phyloP scores from a whole-genome alignment of 805 yeast species.

The Ogataea neopini region DNA sequence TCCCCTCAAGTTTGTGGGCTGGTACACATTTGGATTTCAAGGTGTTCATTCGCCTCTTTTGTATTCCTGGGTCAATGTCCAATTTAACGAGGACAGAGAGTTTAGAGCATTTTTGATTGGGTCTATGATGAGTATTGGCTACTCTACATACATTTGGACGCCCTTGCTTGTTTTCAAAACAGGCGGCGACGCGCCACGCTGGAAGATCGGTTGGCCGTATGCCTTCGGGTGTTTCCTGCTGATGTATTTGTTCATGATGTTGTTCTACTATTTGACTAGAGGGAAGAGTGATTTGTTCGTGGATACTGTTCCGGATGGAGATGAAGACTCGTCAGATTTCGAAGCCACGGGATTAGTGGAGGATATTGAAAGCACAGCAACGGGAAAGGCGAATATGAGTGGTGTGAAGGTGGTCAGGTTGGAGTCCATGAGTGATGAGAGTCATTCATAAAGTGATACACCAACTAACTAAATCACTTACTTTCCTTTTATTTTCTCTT shows the following conservation, averaged over 20 bases:
- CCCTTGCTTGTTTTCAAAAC: slow-evolving; percentile 6
- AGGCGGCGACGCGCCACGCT: slow-evolving; percentile 5
- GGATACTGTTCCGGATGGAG: not conserved
- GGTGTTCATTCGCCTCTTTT: slow-evolving; percentile 2
- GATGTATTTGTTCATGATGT: slow-evolving; percentile 4
- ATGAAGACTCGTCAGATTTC: not conserved
- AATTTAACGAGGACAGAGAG: slow-evolving; percentile 3
- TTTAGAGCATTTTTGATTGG: slow-evolving; percentile 6
- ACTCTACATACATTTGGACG: slow-evolving; percentile 1
- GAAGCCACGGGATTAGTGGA: not conserved
- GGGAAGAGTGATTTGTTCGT: not conserved
- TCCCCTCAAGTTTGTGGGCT: slow-evolving; percentile 1
- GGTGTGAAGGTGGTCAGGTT: too few species aligned
- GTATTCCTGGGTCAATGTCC: slow-evolving; percentile 5
- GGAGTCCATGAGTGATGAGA: too few species aligned
- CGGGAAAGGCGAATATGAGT: not conserved
- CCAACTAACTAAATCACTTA: too few species aligned
- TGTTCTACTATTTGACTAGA: slow-evolving; percentile 3
- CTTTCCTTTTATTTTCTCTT: too few species aligned
- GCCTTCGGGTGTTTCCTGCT: slow-evolving; percentile 5
- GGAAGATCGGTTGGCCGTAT: slow-evolving; percentile 9
- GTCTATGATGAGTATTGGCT: slow-evolving; percentile 6
- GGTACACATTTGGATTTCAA: slow-evolving; percentile 5
- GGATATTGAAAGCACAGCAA: not conserved
- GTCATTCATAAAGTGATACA: too few species aligned